Base-by-base conservation (phyloP, 345 rosid genomes). In the Hibiscus mutabilis region DNA sequence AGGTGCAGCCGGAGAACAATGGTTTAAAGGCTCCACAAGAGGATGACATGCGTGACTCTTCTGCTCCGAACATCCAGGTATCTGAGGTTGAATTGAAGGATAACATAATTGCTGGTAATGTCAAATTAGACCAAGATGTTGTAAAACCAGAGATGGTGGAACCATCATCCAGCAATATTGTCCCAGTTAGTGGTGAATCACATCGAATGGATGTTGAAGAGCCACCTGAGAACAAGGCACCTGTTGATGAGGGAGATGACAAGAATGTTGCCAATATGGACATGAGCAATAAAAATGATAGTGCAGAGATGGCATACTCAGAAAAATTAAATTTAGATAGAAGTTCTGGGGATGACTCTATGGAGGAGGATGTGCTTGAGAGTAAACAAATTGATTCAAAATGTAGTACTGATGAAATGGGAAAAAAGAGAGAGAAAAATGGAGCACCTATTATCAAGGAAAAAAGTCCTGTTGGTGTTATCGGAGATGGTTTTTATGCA, bases 21-120 rank as follows among this genome's bases (percentile, higher is more conserved):
- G 89, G 77, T 69, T 60, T 78, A 68, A 84, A 81, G 84, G 75
- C 87, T 83, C 16, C 82, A 67, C 55, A 79, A 71, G 84, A 82
- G 69, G 86, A 84, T 80, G 85, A 76, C 79, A 12, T 67, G 84
- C 82, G 52, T 74, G 90, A 84, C 73, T 61, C 78, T 25, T 76
- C 96, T 92, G 82, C 93, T 69, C 80, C 78, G 42, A 78, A 75
- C 70, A 86, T 88, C 88, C 98, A 92, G 99, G 99, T 96, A 92
- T 87, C 98, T 83, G 98, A 89, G 90, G 98, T 91, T 86, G 97
- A 92, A 89, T 84, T 86, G 78, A 95, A 95, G 96, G 98, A 89
- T 95, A 89, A 89, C 77, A 75, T 88, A 85, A 92, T 82, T 90
- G 88, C 88, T 95, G 99, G 88, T 88, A 76, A 90, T 95, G 89